Evolutionary conservation across 306 rosid genomes (phyloP), one percentile per base, ranked within the genome.

Genomic region (Fragaria iinumae): DNA sequence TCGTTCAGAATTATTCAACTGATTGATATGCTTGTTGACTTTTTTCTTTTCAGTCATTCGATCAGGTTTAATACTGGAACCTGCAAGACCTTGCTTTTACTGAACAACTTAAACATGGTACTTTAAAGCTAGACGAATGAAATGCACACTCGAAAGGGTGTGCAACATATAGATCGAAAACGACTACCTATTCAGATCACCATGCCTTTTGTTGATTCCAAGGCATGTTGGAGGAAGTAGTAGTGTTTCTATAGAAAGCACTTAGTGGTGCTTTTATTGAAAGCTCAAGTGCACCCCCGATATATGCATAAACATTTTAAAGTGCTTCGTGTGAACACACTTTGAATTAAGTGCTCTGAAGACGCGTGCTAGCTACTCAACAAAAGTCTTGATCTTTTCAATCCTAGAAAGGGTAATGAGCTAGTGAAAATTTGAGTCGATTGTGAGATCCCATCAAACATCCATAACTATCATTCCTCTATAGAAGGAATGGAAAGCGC

Each of bases 281-380:
- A 56, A 21, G 32, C 4, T 27, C 38, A 27, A 59, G 67, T 60
- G 67, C 67, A 1, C 32, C 32, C 32, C 38, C 66, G 12, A 27
- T 60, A 27, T 23, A 27, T 60, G 20, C 67, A 4, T 12, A 60
- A 12, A 56, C 32, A 60, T 27, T 27, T 7, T 60, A 60, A 11
- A 25, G 67, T 60, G 8, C 39, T 60, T 60, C 67, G 65, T 25
- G 65, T 59, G 27, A 25, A 11, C 36, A 25, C 65, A 60, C 67
- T 60, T 12, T 27, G 67, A 60, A 36, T 36, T 36, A 36, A 60
- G 67, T 25, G 67, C 67, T 12, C 38, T 11, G 67, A 27, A 60
- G 67, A 60, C 67, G 67, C 67, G 67, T 60, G 67, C 67, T 59
- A 12, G 36, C 65, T 27, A 27, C 27, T 27, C 67, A 60, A 2